Evolutionary conservation across 2,329 filamentous ascomycete species (phyloP), one percentile per base, ranked within the genome.

Genomic region (Colletotrichum australisinense): DNA sequence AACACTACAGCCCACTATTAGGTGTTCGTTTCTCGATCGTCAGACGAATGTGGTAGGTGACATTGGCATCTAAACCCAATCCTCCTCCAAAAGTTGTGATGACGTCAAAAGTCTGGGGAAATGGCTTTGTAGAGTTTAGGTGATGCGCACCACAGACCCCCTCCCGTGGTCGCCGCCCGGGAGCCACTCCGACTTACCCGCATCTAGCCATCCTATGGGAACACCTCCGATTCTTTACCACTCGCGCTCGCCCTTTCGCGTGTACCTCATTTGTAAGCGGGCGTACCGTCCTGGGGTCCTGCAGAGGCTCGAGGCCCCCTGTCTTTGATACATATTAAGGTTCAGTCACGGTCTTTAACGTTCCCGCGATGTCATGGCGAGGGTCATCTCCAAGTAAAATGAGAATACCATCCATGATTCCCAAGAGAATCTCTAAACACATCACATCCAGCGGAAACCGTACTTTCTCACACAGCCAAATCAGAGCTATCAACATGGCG

Each of bases 401-500:
- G 62, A 60, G 56, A 57, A 16, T 65, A 4, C 49, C 35, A n/a
- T 52, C 67, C n/a, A 16, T 56, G 6, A 30, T 52, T 5, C 26
- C 56, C 3, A n/a, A 32, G 49, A 58, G 60, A 49, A 42, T 71
- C 60, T 62, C 26, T 11, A 63, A 71, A 5, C 59, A 65, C 16
- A 5, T 65, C 38, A 52, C 46, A 3, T 8, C 52, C 8, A 38
- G 24, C 14, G 28, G 49, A 60, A 62, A 16, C 14, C 49, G 22
- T 12, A 32, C 9, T 4, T 49, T 22, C 62, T 56, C n/a, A 5
- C 16, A 60, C 46, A 67, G 58, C 30, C 52, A 66, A 16, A 58
- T 63, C 30, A 63, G 42, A 42, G 22, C 57, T 3, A 60, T 59
- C 49, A 81, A 63, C 57, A 88, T 88, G 85, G 85, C 87, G 1